Conservation (phyloP, 2,329 filamentous ascomycete species). For the Aureobasidium sp. region DNA sequence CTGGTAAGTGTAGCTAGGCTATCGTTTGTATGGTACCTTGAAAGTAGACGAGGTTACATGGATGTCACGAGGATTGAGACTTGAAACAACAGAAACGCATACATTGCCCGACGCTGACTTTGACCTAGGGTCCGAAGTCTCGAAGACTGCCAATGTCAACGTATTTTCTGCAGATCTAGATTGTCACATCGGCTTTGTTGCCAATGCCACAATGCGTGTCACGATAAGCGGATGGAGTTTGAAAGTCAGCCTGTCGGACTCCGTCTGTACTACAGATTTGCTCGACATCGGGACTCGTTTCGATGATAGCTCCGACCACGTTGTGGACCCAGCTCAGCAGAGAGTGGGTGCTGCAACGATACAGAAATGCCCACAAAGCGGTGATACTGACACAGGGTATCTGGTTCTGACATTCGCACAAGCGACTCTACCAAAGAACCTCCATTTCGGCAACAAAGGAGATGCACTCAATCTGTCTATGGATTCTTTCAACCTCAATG, state of each 20-base stretch:
- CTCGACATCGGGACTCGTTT: not conserved
- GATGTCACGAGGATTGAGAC: too few species aligned
- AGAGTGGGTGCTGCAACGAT: not conserved
- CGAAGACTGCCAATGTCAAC: not conserved
- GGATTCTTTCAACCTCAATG: not conserved
- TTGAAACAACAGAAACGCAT: too few species aligned
- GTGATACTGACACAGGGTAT: not conserved
- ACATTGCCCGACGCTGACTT: not conserved
- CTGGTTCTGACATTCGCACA: not conserved
- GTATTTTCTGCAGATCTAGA: not conserved
- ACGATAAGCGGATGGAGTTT: not conserved
- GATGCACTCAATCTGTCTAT: not conserved
- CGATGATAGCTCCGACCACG: not conserved
- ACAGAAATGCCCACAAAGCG: not conserved
- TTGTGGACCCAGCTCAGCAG: not conserved
- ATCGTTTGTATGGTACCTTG: too few species aligned
- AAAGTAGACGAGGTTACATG: too few species aligned
- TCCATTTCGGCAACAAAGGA: not conserved
- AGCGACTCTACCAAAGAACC: not conserved
- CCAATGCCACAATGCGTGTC: not conserved
- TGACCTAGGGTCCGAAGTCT: not conserved
- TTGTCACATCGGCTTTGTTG: not conserved
- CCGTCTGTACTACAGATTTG: not conserved
- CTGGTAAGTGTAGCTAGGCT: not conserved
- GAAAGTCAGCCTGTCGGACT: not conserved